Percentiles rank a stretch among this genome's conserved stretches.
These are phyloP conservation scores for Ustilago loliicola DNA, from an alignment of 1,284 basidiomycete genomes.

Conservation along the genomic window DNA sequence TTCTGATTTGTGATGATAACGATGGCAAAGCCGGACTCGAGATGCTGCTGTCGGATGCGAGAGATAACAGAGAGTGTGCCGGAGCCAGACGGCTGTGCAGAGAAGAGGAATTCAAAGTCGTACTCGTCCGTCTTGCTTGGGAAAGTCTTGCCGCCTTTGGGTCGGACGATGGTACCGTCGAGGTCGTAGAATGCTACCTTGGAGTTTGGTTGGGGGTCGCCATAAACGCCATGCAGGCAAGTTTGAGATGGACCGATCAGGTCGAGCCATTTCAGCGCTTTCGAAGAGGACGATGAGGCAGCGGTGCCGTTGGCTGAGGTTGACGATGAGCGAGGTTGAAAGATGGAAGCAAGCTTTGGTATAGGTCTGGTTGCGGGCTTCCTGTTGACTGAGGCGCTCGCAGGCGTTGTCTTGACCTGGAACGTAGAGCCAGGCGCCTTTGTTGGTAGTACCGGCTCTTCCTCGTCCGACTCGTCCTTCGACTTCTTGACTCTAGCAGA, in stretches of 20 bases:
- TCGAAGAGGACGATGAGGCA: constrained; percentile 6
- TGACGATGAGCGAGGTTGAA: constrained; percentile 22
- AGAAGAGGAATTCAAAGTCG: constrained; percentile 52
- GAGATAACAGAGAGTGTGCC: constrained; percentile 16
- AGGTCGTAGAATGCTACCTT: constrained; percentile 61
- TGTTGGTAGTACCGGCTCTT: constrained; percentile 10
- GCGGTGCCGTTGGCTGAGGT: not conserved
- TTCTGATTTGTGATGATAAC: constrained; percentile 61
- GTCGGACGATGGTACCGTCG: constrained; percentile 59
- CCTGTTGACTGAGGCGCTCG: not conserved
- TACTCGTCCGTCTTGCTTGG: constrained; percentile 53
- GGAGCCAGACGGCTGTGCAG: constrained; percentile 2
- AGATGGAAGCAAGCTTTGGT: constrained; percentile 45
- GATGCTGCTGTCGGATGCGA: constrained; percentile 34
- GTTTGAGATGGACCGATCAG: constrained; percentile 27
- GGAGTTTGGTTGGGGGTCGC: constrained; percentile 25
- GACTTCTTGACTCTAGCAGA: constrained; percentile 11
- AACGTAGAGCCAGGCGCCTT: constrained; percentile 8
- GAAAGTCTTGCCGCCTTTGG: constrained; percentile 50
- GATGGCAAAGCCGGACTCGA: constrained; percentile 23
- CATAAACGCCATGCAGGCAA: constrained; percentile 45
- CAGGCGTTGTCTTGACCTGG: not conserved
- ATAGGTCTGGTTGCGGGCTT: constrained; percentile 5
- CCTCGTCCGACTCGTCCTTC: constrained; percentile 20
- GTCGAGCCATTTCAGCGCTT: constrained; percentile 39